These are phyloP conservation scores for Leccinum subfulvum DNA, from an alignment of 1,284 basidiomycete genomes.

Conservation along the genomic window DNA sequence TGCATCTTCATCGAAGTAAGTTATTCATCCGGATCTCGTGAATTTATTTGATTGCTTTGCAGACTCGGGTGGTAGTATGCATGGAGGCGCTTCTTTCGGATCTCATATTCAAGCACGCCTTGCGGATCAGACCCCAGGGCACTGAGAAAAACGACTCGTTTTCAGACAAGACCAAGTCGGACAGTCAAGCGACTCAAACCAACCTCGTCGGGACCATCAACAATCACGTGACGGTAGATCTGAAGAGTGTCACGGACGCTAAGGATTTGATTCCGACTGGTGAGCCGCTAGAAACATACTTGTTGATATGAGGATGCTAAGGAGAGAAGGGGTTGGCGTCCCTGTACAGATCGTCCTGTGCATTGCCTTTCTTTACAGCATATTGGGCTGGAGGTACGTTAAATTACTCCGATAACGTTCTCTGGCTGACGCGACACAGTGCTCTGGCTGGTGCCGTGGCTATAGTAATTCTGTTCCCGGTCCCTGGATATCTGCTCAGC, in stretches of 20 bases:
- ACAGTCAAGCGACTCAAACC: neutral
- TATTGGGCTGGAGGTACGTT: conserved; percentile 42
- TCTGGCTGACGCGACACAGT: conserved; percentile 6
- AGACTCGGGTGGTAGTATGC: conserved; percentile 22
- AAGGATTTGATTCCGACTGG: conserved; percentile 41
- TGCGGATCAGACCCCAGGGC: conserved; percentile 51
- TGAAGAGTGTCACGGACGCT: conserved; percentile 45
- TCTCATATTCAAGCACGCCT: conserved; percentile 55
- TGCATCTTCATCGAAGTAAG: conserved; percentile 34
- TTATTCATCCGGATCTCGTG: neutral
- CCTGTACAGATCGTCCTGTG: conserved; percentile 47
- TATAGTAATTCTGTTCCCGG: conserved; percentile 15
- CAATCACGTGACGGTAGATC: conserved; percentile 51
- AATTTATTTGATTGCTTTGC: neutral
- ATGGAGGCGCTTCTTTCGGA: conserved; percentile 54
- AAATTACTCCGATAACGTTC: neutral
- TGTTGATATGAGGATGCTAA: neutral
- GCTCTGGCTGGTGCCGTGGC: conserved; percentile 16
- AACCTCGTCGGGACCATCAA: conserved; percentile 51
- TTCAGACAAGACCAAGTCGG: conserved; percentile 1
- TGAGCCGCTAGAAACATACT: conserved; percentile 8
- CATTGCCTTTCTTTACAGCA: conserved; percentile 45
- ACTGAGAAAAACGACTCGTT: conserved; percentile 11
- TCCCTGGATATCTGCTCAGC: conserved; percentile 15
- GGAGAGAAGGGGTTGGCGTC: conserved; percentile 36